These are phyloP conservation scores for Hygrocybe coccinea DNA, from an alignment of 768 basidiomycete genomes.

Conservation along the genomic window DNA sequence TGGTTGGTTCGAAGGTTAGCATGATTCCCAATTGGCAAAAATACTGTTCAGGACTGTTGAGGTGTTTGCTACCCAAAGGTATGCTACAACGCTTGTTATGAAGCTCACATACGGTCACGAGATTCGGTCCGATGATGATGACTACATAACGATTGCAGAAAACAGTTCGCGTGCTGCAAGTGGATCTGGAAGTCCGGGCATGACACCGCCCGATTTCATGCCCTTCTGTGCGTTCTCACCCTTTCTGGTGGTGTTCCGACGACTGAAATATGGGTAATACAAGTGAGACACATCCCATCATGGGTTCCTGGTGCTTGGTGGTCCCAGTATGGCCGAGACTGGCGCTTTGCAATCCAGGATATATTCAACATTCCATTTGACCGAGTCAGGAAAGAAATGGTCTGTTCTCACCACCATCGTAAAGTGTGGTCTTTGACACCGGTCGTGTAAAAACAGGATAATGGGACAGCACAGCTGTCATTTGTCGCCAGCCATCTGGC, in stretches of 20 bases:
- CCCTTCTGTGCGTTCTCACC: too few relatives aligned
- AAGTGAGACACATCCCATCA: background rate
- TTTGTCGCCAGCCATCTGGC: constrained; percentile 6
- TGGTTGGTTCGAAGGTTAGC: background rate
- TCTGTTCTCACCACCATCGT: background rate
- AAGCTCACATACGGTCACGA: constrained; percentile 10
- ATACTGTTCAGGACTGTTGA: background rate
- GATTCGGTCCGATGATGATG: constrained; percentile 11
- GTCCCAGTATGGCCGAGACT: background rate
- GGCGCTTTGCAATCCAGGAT: background rate
- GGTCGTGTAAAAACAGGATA: background rate
- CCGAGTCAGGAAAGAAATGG: background rate
- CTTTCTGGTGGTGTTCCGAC: background rate
- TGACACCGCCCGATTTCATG: constrained; percentile 2
- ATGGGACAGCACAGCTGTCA: background rate
- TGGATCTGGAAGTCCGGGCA: constrained; percentile 10
- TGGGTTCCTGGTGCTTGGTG: background rate
- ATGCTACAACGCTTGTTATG: constrained; percentile 14
- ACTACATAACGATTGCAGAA: constrained; percentile 10
- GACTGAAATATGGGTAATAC: background rate
- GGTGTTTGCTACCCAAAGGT: constrained; percentile 10
- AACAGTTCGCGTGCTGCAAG: background rate
- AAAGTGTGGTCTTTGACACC: background rate
- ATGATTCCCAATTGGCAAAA: background rate
- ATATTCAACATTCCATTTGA: constrained; percentile 5